Conservation (phyloP, 345 rosid genomes). For the Dovyalis caffra region DNA sequence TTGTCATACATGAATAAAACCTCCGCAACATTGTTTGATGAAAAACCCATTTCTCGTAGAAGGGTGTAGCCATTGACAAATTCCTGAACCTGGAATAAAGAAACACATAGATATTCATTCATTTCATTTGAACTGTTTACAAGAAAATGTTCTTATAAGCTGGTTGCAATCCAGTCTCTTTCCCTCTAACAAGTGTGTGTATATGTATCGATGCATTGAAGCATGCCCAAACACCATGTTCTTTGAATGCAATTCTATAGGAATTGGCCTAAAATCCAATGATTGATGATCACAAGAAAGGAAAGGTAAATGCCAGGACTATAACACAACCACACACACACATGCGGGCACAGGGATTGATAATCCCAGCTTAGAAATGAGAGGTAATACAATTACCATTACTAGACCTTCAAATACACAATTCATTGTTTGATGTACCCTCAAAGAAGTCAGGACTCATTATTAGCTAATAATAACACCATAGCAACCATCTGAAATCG, state of each 20-base stretch:
- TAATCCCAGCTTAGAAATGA: not conserved
- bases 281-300: not conserved
- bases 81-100: constrained; percentile 54
- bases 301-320: not conserved
- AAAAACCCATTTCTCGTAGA: constrained; percentile 82
- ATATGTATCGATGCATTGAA: not conserved
- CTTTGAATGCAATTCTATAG: not conserved
- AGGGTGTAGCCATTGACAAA: constrained; percentile 56
- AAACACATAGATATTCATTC: not conserved
- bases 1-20: constrained; percentile 65
- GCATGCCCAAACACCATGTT: not conserved
- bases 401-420: not conserved
- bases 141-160: not conserved
- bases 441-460: not conserved
- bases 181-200: not conserved
- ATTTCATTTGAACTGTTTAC: not conserved
- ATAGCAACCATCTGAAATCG: not conserved
- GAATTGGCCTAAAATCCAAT: not conserved
- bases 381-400: not conserved
- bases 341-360: not conserved
- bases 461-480: not conserved
- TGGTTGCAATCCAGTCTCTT: not conserved
- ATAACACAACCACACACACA: not conserved
- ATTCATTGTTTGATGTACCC: not conserved
- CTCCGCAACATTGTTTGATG: constrained; percentile 59